These are phyloP conservation scores for Dichomitus squalens DNA, from an alignment of 1,284 basidiomycete genomes.

Conservation along the genomic window DNA sequence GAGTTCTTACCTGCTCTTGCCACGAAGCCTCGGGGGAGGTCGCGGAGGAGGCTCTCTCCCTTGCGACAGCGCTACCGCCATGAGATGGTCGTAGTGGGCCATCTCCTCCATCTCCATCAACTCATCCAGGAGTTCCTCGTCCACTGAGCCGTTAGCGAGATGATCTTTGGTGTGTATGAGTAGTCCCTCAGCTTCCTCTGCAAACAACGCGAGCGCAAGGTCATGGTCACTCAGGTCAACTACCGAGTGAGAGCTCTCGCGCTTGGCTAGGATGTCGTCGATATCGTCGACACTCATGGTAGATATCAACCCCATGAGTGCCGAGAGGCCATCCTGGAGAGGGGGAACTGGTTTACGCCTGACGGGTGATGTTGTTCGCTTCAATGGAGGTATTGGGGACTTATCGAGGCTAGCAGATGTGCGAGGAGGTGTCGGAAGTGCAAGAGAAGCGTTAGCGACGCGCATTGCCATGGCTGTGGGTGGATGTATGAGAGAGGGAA, in stretches of 20 bases:
- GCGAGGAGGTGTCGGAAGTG: background rate
- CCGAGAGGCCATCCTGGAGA: background rate
- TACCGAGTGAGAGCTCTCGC: background rate
- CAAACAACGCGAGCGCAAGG: slow-evolving; percentile 23
- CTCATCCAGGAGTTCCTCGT: slow-evolving; percentile 18
- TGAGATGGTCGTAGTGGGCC: slow-evolving; percentile 22
- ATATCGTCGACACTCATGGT: slow-evolving; percentile 41
- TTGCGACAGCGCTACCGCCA: slow-evolving; percentile 26
- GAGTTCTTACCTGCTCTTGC: background rate
- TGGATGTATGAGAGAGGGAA: too few relatives aligned
- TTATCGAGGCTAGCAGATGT: background rate
- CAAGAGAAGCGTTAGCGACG: too few relatives aligned
- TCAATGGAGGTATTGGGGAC: background rate
- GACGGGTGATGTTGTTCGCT: background rate
- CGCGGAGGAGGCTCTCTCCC: slow-evolving; percentile 17
- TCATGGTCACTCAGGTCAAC: slow-evolving; percentile 18
- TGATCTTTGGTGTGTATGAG: slow-evolving; percentile 16
- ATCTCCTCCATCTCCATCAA: slow-evolving; percentile 20
- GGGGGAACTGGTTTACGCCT: background rate
- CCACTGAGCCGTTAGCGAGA: background rate
- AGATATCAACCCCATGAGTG: slow-evolving; percentile 21
- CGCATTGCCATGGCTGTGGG: too few relatives aligned
- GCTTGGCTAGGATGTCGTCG: slow-evolving; percentile 30
- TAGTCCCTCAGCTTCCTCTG: slow-evolving; percentile 21
- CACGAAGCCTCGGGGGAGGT: background rate